Conservation (phyloP, 305 asterid species). For the Fraxinus angustifolia region DNA sequence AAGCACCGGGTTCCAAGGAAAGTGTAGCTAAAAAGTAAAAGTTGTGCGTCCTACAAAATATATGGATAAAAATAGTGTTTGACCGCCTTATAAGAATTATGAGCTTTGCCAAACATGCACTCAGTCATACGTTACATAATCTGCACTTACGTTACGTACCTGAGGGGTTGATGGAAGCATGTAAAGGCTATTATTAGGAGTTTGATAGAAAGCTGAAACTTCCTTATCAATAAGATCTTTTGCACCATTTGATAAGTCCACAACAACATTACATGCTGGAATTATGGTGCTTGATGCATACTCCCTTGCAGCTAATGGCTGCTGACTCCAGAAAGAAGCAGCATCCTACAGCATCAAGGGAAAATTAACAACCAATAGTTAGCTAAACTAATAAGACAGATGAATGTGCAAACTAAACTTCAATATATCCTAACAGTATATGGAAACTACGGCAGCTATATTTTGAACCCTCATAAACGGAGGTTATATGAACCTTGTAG, state of each 20-base stretch:
- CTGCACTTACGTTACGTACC: slow-evolving; percentile 42
- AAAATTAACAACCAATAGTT: slow-evolving; percentile 14
- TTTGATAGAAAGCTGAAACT: slow-evolving; percentile 75
- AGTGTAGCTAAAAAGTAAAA: background rate
- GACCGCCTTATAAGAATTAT: no score
- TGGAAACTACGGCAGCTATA: slow-evolving; percentile 16
- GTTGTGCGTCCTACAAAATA: background rate
- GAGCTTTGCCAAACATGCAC: background rate
- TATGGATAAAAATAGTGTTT: no score
- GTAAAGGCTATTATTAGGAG: slow-evolving; percentile 81
- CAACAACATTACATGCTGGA: slow-evolving; percentile 73
- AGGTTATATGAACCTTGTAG: background rate
- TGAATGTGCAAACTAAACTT: background rate
- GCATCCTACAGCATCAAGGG: slow-evolving; percentile 59
- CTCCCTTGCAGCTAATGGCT: slow-evolving; percentile 87
- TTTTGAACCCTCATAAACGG: background rate
- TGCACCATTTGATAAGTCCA: slow-evolving; percentile 66
- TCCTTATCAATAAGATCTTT: slow-evolving; percentile 82
- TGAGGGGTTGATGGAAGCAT: slow-evolving; percentile 96
- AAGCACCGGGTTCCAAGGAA: background rate
- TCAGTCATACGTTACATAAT: background rate
- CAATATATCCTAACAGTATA: slow-evolving; percentile 10
- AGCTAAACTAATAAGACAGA: background rate
- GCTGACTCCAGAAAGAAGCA: slow-evolving; percentile 90
- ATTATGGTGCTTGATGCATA: slow-evolving; percentile 85